Percentiles rank a stretch among this genome's conserved stretches.
phyloP scores from a whole-genome alignment of 2,329 filamentous ascomycete genomes.

The Bertia moriformis region DNA sequence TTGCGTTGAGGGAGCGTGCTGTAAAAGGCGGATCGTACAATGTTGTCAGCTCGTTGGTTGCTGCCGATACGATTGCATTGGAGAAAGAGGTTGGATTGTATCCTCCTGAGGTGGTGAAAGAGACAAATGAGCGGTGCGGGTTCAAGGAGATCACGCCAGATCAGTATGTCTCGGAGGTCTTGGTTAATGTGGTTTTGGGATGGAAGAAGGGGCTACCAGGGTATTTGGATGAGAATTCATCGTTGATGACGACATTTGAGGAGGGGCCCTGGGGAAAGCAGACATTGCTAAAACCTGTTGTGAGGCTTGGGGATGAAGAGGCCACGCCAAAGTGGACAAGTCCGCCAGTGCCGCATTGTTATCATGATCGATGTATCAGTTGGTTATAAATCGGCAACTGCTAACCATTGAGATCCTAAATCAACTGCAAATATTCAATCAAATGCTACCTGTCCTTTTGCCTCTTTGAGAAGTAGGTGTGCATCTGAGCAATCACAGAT shows the following conservation, averaged over 20 bases:
- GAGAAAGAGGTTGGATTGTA: conserved; percentile 15
- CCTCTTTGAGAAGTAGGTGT: too few relatives aligned
- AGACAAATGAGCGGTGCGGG: conserved; percentile 6
- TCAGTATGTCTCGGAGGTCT: conserved; percentile 10
- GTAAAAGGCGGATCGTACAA: conserved; percentile 14
- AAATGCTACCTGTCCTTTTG: too few relatives aligned
- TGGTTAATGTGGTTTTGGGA: conserved; percentile 9
- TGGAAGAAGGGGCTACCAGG: conserved; percentile 9
- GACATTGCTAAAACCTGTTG: conserved; percentile 7
- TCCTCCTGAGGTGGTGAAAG: conserved; percentile 8
- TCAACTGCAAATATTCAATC: too few relatives aligned
- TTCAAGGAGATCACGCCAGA: conserved; percentile 5
- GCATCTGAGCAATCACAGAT: too few relatives aligned
- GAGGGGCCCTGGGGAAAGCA: conserved; percentile 5
- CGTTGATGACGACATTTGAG: conserved; percentile 4
- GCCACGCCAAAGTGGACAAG: conserved; percentile 6
- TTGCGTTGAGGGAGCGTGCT: conserved; percentile 16
- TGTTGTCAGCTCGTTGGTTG: conserved; percentile 13
- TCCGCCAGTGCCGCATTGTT: conserved; percentile 6
- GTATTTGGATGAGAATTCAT: conserved; percentile 6
- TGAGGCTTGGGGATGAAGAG: conserved; percentile 4
- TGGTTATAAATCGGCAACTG: too few relatives aligned
- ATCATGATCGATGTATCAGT: conserved; percentile 1
- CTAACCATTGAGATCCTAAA: too few relatives aligned
- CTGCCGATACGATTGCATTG: conserved; percentile 12